Evolutionary conservation across 2,329 filamentous ascomycete genomes (phyloP).

Genomic region (Neospermospora avenae): DNA sequence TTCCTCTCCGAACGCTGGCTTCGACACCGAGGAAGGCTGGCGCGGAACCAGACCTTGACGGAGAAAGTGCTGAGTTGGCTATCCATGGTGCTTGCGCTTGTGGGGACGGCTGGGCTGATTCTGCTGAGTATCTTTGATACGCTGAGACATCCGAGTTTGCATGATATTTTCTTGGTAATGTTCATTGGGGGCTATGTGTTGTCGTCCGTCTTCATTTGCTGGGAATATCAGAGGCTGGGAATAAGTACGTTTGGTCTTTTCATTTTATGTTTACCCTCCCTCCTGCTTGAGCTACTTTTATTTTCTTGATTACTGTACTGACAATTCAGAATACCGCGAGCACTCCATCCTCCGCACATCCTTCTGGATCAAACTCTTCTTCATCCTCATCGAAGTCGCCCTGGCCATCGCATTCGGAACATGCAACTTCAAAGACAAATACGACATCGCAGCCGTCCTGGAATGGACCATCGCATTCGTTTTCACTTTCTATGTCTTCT

Average conservation of each 20-base stretch:
- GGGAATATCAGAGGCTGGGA: slow-evolving; percentile 84
- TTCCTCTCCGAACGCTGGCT: slow-evolving; percentile 83
- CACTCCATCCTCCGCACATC: slow-evolving; percentile 70
- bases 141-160: slow-evolving; percentile 58
- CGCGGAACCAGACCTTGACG: slow-evolving; percentile 61
- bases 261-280: too few relatives aligned
- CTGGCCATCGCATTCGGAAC: slow-evolving; percentile 73
- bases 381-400: slow-evolving; percentile 75
- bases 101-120: slow-evolving; percentile 78
- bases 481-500: slow-evolving; percentile 84
- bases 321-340: slow-evolving; percentile 72
- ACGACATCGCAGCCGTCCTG: slow-evolving; percentile 70
- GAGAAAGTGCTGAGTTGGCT: slow-evolving; percentile 63
- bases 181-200: slow-evolving; percentile 87
- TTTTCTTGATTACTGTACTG: neutral
- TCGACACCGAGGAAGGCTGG: slow-evolving; percentile 74
- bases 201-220: slow-evolving; percentile 83
- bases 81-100: slow-evolving; percentile 64
- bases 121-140: slow-evolving; percentile 86
- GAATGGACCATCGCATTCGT: slow-evolving; percentile 79
- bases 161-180: slow-evolving; percentile 73
- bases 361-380: slow-evolving; percentile 84
- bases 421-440: slow-evolving; percentile 45
- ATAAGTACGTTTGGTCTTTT: slow-evolving; percentile 49
- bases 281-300: too few relatives aligned